Evolutionary conservation across 2,329 filamentous ascomycete genomes (phyloP), one percentile per base, ranked within the genome.

Genomic region (Blastomyces silverae): DNA sequence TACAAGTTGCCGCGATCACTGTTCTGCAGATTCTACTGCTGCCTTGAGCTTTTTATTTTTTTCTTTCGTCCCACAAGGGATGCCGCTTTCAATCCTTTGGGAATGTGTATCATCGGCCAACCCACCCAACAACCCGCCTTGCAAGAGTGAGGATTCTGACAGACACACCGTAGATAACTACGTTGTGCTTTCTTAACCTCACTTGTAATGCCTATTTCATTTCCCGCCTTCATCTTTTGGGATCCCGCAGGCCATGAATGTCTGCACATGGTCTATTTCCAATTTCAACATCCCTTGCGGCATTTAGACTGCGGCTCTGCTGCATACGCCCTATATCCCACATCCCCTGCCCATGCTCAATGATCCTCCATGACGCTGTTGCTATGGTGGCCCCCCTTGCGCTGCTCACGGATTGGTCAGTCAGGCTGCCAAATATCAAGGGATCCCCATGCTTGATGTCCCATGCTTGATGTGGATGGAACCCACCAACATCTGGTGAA

Each of bases 271-370:
- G 10, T 8, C 10, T 13, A 39, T 11, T 39, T 39, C 10, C 37
- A 39, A 39, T 39, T 39, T 13, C 37, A 39, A 13, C 37, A 39
- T 39, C 37, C 56, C 4, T 42, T 17, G 56, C n/a, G n/a, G 3
- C 55, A 22, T 6, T 39, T 37, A 11, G 17, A 25, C 6, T 58
- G 56, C 31, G 31, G 56, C 31, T 58, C 56, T 58, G n/a, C 34
- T 22, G n/a, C 56, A 13, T 58, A 44, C 22, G 34, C 37, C 56
- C 56, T 58, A 58, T 58, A n/a, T 42, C 28, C 15, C 10, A 37
- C 15, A 25, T 2, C 3, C 20, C 17, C 11, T 58, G 7, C 1
- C 53, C 53, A 34, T 42, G 34, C 5, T 22, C 8, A 39, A 44
- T 11, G 20, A 42, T 15, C 8, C 55, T 57, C 4, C 20, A 39